Base-by-base conservation (phyloP, 306 rosid species). In the Geum urbanum region DNA sequence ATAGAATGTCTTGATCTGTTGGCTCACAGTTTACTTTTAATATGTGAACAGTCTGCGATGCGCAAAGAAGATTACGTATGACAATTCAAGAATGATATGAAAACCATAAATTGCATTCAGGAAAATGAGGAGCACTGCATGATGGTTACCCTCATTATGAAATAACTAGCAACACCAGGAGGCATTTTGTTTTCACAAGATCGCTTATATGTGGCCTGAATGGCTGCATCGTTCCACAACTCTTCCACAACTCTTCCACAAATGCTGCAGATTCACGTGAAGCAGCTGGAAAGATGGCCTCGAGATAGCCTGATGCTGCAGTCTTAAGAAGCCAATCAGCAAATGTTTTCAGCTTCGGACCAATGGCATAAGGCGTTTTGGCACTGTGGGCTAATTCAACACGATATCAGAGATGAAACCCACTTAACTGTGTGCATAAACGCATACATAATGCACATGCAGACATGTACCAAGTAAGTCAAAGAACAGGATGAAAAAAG, bases 241-340 rank as follows among this genome's bases (percentile, higher is more conserved):
- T 91, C 99, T 84, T 78, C 97, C 97, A 95, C 77, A 91, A 76
- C 87, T 91, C 99, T 74, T 87, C 97, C 19, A 95, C 84, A 66
- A 90, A 58, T 18, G 99, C 96, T 50, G 92, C 89, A 79, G 89
- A 95, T 77, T 95, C 99, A 77, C 95, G 92, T 52, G 91, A 89
- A 67, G 97, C 99, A 9, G 99, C 99, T 61, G 99, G 99, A 78
- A 95, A 95, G 74, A 95, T 84, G 55, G 87, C 89, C 80, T 91
- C 99, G 75, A 95, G 82, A 80, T 88, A 86, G 79, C 99, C 99
- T 0, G 88, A 78, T 48, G 79, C 37, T 32, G 37, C 1, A 32
- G 87, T 87, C 89, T 89, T 94, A 64, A 94, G 97, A 70, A 94
- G 89, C 97, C 97, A 94, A 76, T 94, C 99, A 50, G 99, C 91